Evolutionary conservation across 2,329 filamentous ascomycete genomes (phyloP), one percentile per base, ranked within the genome.

Genomic region (Colletotrichum brevisporum): DNA sequence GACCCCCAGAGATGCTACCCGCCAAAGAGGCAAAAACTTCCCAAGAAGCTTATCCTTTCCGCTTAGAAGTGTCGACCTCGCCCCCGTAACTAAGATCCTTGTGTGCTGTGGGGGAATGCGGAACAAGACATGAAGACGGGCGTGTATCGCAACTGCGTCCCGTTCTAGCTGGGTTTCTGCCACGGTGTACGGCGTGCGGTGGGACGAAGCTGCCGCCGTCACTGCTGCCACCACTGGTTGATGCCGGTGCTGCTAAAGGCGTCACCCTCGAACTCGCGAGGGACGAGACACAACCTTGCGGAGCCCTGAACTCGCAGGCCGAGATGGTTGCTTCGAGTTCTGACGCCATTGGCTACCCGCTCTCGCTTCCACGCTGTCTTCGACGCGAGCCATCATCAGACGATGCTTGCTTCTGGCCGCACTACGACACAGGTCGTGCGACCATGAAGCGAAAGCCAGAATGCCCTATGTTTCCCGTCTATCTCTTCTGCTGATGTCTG

Each of bases 21-120:
- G 53, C 16, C 41, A 55, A 6, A 54, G 45, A 54, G 61, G 61
- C 48, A 66, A 56, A 58, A 56, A 56, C 50, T 66, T 59, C 62
- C 55, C 51, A 55, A 69, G 54, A 60, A 66, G 55, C 50, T 47
- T 47, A 24, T 60, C 48, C 31, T 50, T 59, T 54, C 53, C n/a
- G 60, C 24, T 54, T 31, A 36, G 50, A 47, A 45, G 13, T 47
- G 53, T 64, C 60, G 58, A 41, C 48, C 31, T 58, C 18, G 51
- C 47, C 57, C 57, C 9, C 41, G 45, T 50, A 26, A 15, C 8
- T 15, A 36, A 57, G 41, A 16, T 41, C 54, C 41, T 53, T 41
- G 41, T 18, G 45, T 13, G 39, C 10, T 51, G 39, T 5, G 53
- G 5, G 47, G 6, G n/a, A 45, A 47, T 36, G 10, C 39, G 47